Percentiles rank a stretch among this genome's conserved stretches.
These are phyloP conservation scores for Yamadazyma pseudoaaseri DNA, from an alignment of 1,139 yeast species.

Conservation along the genomic window DNA sequence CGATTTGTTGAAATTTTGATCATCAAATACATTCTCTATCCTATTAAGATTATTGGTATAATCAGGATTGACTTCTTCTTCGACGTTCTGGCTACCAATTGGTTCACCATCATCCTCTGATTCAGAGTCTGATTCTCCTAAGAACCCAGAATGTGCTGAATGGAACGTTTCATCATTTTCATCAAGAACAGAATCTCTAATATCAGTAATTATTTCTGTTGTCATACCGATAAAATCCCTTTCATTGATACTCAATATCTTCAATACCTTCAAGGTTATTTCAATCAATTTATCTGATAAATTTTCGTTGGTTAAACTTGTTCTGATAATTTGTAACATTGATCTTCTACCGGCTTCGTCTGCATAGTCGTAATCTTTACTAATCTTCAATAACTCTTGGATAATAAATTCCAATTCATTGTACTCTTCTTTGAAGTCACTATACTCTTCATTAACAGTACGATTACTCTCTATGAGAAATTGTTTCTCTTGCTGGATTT, in stretches of 20 bases:
- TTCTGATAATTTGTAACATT: slow-evolving; percentile 71
- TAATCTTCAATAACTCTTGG: slow-evolving; percentile 67
- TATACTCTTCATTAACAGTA: slow-evolving; percentile 22
- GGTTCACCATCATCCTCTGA: slow-evolving; percentile 23
- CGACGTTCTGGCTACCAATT: slow-evolving; percentile 10
- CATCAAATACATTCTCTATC: slow-evolving; percentile 16
- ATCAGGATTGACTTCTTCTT: slow-evolving; percentile 22
- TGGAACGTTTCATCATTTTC: slow-evolving; percentile 50
- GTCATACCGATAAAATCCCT: slow-evolving; percentile 82
- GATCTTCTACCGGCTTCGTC: slow-evolving; percentile 91
- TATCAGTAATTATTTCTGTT: slow-evolving; percentile 83
- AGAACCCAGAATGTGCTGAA: slow-evolving; percentile 51
- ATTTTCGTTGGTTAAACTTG: slow-evolving; percentile 53
- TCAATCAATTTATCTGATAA: slow-evolving; percentile 55
- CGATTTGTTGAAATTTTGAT: slow-evolving; percentile 14
- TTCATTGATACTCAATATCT: slow-evolving; percentile 73
- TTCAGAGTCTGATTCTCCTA: slow-evolving; percentile 20
- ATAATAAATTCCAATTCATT: slow-evolving; percentile 72
- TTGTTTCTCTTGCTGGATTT: slow-evolving; percentile 7
- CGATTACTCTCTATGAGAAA: slow-evolving; percentile 5
- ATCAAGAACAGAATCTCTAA: slow-evolving; percentile 64
- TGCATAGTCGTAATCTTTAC: slow-evolving; percentile 76
- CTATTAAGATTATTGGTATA: slow-evolving; percentile 19
- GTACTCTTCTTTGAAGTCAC: slow-evolving; percentile 30
- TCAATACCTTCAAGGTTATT: slow-evolving; percentile 61